Conservation (phyloP, 148 eudicot genomes). For the Fagopyrum homotropicum region DNA sequence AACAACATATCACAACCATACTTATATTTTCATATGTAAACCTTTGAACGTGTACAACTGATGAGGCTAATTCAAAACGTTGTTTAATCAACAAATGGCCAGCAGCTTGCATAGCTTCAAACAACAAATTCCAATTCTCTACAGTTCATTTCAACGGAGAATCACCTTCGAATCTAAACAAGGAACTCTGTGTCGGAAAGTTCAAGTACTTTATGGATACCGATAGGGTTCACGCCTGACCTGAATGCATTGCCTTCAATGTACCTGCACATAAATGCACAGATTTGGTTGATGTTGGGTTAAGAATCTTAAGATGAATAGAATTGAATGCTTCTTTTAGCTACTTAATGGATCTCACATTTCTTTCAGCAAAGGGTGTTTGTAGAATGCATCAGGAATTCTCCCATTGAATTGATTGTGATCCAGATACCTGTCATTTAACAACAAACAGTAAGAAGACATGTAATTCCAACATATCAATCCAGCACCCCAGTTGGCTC, state of each 20-base stretch:
- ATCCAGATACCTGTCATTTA: constrained; percentile 71
- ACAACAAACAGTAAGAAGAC: background rate
- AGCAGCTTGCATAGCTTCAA: no score
- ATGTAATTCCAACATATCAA: background rate
- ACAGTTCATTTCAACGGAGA: no score
- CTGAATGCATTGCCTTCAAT: constrained; percentile 87
- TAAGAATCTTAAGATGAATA: background rate
- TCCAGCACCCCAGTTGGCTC: no score
- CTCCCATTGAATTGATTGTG: constrained; percentile 95
- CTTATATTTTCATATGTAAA: no score
- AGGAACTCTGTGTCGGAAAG: constrained; percentile 73
- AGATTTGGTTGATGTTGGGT: background rate
- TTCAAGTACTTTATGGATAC: constrained; percentile 88
- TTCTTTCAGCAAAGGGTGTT: constrained; percentile 87
- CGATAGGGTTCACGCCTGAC: constrained; percentile 79
- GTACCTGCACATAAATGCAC: constrained; percentile 44
- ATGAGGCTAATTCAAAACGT: no score
- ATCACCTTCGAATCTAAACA: constrained; percentile 26
- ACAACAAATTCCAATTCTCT: no score
- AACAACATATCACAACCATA: no score
- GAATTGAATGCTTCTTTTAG: background rate
- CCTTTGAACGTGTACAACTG: no score
- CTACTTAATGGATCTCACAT: constrained; percentile 38
- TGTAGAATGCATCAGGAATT: constrained; percentile 89
- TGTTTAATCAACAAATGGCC: no score